Conservation (phyloP, 2,329 filamentous ascomycete species). For the Claviceps purpurea region DNA sequence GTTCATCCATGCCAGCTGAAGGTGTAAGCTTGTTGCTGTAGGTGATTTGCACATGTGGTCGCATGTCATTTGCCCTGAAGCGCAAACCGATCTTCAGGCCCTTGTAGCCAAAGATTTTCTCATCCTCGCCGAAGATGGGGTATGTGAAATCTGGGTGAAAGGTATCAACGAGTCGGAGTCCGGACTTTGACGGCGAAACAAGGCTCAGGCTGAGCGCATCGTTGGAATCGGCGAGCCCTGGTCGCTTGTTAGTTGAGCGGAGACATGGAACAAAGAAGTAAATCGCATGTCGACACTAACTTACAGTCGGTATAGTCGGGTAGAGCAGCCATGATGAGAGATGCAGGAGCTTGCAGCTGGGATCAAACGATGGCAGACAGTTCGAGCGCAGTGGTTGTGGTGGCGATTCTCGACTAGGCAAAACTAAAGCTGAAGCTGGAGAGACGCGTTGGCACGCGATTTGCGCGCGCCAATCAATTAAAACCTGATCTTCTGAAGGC, state of each 20-base stretch:
- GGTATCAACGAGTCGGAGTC: constrained; percentile 43
- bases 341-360: not conserved
- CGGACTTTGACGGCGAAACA: constrained; percentile 32
- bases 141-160: constrained; percentile 88
- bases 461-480: constrained; percentile 15
- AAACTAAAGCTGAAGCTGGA: not conserved
- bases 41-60: constrained; percentile 58
- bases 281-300: constrained; percentile 3
- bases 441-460: constrained; percentile 9
- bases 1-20: constrained; percentile 48
- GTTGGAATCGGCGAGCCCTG: constrained; percentile 47
- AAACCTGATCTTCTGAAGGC: constrained; percentile 6
- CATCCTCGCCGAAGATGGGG: constrained; percentile 83
- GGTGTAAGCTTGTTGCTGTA: constrained; percentile 59
- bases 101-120: constrained; percentile 83
- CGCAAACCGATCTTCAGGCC: constrained; percentile 63
- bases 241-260: not conserved
- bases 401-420: not conserved
- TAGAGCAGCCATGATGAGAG: constrained; percentile 16
- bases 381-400: not conserved
- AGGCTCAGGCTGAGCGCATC: constrained; percentile 51
- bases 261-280: not conserved
- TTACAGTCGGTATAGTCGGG: constrained; percentile 22
- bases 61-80: constrained; percentile 57
- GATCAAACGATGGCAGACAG: not conserved